Conservation (phyloP, 2,329 filamentous ascomycete genomes). For the Aspergillus eucalypticola region DNA sequence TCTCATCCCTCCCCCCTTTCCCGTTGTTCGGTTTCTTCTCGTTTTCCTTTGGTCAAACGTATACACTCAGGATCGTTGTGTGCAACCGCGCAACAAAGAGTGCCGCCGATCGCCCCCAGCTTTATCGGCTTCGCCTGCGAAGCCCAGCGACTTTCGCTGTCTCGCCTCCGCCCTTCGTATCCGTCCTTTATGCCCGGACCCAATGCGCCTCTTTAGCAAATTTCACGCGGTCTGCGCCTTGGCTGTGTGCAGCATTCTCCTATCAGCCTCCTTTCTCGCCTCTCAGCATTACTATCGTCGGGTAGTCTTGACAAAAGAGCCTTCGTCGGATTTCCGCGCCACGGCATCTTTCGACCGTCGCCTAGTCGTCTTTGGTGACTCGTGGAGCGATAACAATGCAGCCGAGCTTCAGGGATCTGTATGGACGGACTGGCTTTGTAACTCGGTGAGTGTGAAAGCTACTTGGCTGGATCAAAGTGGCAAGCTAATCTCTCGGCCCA, state of each 20-base stretch:
- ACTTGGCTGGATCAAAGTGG: background rate
- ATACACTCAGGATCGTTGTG: background rate
- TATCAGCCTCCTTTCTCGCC: slow-evolving; percentile 31
- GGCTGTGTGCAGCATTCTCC: slow-evolving; percentile 32
- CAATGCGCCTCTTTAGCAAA: slow-evolving; percentile 31
- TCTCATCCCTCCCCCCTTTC: background rate
- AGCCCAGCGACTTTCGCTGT: background rate
- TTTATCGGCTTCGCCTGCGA: slow-evolving; percentile 6
- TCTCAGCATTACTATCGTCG: slow-evolving; percentile 25
- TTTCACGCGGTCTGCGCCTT: slow-evolving; percentile 35
- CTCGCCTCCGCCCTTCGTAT: slow-evolving; percentile 15
- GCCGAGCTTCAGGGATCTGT: slow-evolving; percentile 29
- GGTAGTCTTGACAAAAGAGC: slow-evolving; percentile 20
- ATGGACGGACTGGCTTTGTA: slow-evolving; percentile 42
- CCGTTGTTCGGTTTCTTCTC: background rate
- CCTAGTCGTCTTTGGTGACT: slow-evolving; percentile 43
- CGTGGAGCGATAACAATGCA: slow-evolving; percentile 40
- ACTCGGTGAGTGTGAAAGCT: slow-evolving; percentile 28
- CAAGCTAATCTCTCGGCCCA: slow-evolving; percentile 17
- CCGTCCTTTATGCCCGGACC: slow-evolving; percentile 12
- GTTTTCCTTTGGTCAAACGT: background rate
- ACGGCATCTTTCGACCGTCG: slow-evolving; percentile 27
- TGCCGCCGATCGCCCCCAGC: slow-evolving; percentile 7
- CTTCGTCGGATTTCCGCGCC: slow-evolving; percentile 22
- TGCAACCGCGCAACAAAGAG: slow-evolving; percentile 10